Base-by-base conservation (phyloP, 257 asterid genomes). In the Ophiorrhiza pumila region DNA sequence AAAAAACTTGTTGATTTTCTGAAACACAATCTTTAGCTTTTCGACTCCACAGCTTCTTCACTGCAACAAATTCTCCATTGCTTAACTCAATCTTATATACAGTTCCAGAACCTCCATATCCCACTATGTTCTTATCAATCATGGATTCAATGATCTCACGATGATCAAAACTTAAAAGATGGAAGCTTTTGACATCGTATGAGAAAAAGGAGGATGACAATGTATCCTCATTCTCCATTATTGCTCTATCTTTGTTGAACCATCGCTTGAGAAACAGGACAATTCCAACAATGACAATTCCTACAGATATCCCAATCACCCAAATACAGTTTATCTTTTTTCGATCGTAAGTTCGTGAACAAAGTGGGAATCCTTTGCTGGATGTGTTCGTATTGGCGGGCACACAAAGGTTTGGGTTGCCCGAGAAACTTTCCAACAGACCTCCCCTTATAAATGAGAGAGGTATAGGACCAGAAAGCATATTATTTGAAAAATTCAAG, bases 81-180 rank as follows among this genome's bases (percentile, higher is more conserved):
- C 82, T 86, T 29, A 91, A 78, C 82, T 89, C 94, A 18, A 92
- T 83, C 78, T 76, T 86, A 83, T 95, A 95, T 0, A 95, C 99
- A 0, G 97, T 85, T 29, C 99, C 97, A 0, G 99, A 95, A 22
- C 99, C 98, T 45, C 99, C 98, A 62, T 87, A 92, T 10, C 99
- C 99, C n/a, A 95, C 95, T 6, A 95, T 87, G 85, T 95, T 95
- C 61, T 92, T 85, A 37, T 95, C 98, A 2, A 90, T 88, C 91
- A 95, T 77, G 50, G 93, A 88, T 3, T 87, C 97, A 8, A 86
- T 60, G 58, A 95, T 90, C 81, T 95, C 98, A 0, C 91, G 82
- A 39, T 86, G 92, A 50, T 92, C 96, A 35, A 95, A 91, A 71
- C 89, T 90, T 41, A 90, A 23, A 0, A 91, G 89, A 63, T 92